phyloP scores from a whole-genome alignment of 768 basidiomycete species.

The Rhizopogon vulgaris region DNA sequence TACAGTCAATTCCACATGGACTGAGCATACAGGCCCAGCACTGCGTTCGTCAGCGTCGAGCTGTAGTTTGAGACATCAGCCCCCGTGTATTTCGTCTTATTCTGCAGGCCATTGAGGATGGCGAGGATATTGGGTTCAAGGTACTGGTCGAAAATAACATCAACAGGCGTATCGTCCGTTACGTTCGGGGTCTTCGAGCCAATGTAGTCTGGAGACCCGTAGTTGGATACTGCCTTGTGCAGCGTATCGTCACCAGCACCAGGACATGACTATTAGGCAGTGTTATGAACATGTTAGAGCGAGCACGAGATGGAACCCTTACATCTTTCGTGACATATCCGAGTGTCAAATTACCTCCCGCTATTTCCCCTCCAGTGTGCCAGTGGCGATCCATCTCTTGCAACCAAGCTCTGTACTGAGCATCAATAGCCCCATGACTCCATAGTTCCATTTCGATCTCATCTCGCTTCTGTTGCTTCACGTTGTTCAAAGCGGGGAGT shows the following conservation, averaged over 20 bases:
- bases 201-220: constrained; percentile 50
- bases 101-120: constrained; percentile 54
- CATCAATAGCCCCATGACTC: constrained; percentile 43
- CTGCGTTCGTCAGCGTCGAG: constrained; percentile 31
- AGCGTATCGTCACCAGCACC: constrained; percentile 69
- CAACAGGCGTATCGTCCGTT: constrained; percentile 45
- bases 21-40: constrained; percentile 36
- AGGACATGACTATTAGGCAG: constrained; percentile 48
- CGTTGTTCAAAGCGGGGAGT: constrained; percentile 45
- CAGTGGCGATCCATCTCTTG: constrained; percentile 40
- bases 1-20: constrained; percentile 21
- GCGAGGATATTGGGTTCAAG: constrained; percentile 45
- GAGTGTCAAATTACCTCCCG: constrained; percentile 50
- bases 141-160: constrained; percentile 74
- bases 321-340: constrained; percentile 76
- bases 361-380: constrained; percentile 27
- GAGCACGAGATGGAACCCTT: constrained; percentile 15
- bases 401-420: constrained; percentile 50
- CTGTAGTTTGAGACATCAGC: constrained; percentile 52
- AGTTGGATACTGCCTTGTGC: constrained; percentile 57
- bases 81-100: constrained; percentile 38
- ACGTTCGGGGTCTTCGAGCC: constrained; percentile 48
- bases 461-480: constrained; percentile 25
- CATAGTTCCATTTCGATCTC: constrained; percentile 21
- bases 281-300: not conserved